Evolutionary conservation across 495 filamentous ascomycete genomes (phyloP).

Genomic region (Penicillium lividum): DNA sequence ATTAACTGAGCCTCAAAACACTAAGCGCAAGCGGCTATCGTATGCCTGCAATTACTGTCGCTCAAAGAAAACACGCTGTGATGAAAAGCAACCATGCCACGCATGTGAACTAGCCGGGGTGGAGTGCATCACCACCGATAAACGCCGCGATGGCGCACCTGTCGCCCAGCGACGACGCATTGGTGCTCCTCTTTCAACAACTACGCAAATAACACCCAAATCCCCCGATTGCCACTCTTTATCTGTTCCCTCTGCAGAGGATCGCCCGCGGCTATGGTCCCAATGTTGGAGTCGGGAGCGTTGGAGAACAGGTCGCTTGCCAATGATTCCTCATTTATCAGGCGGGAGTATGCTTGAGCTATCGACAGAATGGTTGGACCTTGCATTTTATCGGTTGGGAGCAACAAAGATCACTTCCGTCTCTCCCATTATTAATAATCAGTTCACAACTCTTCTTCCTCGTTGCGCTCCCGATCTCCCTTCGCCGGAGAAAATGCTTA

Average conservation of each 20-base stretch:
- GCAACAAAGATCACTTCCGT: constrained; percentile 3
- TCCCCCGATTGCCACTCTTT: not conserved
- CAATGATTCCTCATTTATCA: constrained; percentile 16
- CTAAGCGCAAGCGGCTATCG: constrained; percentile 16
- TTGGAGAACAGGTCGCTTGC: constrained; percentile 16
- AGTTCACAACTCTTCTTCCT: not conserved
- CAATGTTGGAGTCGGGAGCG: constrained; percentile 18
- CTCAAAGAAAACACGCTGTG: constrained; percentile 17
- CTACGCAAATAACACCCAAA: not conserved
- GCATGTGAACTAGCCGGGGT: constrained; percentile 4
- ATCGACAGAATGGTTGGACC: constrained; percentile 17
- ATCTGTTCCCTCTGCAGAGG: not conserved
- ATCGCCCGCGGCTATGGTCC: constrained; percentile 10
- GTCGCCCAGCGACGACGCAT: constrained; percentile 11
- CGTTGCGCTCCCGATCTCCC: not conserved
- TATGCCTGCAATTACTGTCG: constrained; percentile 20
- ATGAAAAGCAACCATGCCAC: constrained; percentile 20
- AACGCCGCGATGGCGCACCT: constrained; percentile 12
- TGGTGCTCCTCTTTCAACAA: no score
- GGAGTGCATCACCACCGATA: constrained; percentile 19
- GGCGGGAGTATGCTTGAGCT: constrained; percentile 16
- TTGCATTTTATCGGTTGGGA: constrained; percentile 17
- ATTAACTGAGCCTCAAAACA: not conserved
- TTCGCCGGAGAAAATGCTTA: not conserved
- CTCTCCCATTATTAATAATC: constrained; percentile 6